These are phyloP conservation scores for Pogostemon cablin DNA, from an alignment of 257 asterid genomes.

Conservation along the genomic window DNA sequence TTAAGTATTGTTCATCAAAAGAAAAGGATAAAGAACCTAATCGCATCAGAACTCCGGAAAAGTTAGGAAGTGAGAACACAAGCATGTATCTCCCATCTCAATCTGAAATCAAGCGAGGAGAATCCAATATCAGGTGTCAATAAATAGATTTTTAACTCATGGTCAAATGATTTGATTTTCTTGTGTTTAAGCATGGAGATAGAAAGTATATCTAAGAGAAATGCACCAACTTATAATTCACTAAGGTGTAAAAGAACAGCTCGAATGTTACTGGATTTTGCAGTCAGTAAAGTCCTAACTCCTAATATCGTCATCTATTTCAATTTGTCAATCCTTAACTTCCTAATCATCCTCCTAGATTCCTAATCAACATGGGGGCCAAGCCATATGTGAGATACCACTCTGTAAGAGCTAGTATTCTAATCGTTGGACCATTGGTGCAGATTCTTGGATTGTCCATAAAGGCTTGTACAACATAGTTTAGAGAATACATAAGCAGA, in stretches of 20 bases:
- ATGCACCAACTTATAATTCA: background rate
- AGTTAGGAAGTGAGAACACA: background rate
- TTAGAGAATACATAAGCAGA: constrained; percentile 9
- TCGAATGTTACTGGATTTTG: background rate
- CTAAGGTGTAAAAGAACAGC: background rate
- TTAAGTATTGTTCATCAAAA: background rate
- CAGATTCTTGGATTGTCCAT: constrained; percentile 2
- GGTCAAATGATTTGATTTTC: background rate
- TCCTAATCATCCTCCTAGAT: constrained; percentile 11
- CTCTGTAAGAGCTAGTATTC: background rate
- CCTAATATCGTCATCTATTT: constrained; percentile 1
- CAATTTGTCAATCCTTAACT: background rate
- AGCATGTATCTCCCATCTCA: background rate
- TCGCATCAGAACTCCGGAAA: background rate
- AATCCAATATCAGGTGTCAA: background rate
- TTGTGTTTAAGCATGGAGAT: background rate
- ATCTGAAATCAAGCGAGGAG: constrained; percentile 6
- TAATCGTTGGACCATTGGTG: background rate
- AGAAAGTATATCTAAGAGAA: background rate
- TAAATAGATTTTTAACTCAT: constrained; percentile 3
- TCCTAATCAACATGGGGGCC: background rate
- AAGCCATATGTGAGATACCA: too few species aligned
- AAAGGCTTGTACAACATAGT: constrained; percentile 3
- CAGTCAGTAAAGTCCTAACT: background rate
- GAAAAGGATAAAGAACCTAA: constrained; percentile 8